Evolutionary conservation across 345 rosid species (phyloP).

Genomic region (Lepidium didymum): DNA sequence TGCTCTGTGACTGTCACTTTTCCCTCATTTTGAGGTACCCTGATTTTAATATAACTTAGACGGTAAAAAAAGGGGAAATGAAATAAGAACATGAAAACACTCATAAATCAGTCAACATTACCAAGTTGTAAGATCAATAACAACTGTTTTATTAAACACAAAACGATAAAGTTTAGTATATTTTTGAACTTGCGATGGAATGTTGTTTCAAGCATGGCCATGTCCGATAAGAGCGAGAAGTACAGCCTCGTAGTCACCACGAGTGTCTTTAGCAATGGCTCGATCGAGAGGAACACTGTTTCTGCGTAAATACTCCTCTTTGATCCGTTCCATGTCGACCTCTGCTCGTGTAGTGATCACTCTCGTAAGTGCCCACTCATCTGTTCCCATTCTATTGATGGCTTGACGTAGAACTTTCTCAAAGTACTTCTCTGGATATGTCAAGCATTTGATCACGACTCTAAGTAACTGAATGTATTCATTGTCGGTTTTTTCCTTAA

Average conservation of each 20-base stretch:
- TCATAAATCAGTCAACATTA: conserved; percentile 2
- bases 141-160: conserved; percentile 6
- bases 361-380: conserved; percentile 79
- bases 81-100: neutral
- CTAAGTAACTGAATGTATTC: conserved; percentile 61
- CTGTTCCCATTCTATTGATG: conserved; percentile 74
- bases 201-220: conserved; percentile 37
- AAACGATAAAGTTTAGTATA: neutral
- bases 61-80: neutral
- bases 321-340: conserved; percentile 71
- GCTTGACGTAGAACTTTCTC: conserved; percentile 65
- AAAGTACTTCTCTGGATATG: conserved; percentile 71
- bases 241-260: conserved; percentile 74
- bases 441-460: conserved; percentile 66
- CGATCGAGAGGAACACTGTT: conserved; percentile 53
- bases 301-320: conserved; percentile 68
- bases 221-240: conserved; percentile 70
- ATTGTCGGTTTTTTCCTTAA: conserved; percentile 56
- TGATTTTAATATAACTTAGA: too few relatives aligned
- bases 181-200: neutral
- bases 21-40: too few relatives aligned
- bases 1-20: too few relatives aligned
- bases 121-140: conserved; percentile 3
- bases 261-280: conserved; percentile 61
- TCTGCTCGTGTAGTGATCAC: conserved; percentile 76